phyloP scores from a whole-genome alignment of 73 alveolate species.

The Stentor coeruleus region DNA sequence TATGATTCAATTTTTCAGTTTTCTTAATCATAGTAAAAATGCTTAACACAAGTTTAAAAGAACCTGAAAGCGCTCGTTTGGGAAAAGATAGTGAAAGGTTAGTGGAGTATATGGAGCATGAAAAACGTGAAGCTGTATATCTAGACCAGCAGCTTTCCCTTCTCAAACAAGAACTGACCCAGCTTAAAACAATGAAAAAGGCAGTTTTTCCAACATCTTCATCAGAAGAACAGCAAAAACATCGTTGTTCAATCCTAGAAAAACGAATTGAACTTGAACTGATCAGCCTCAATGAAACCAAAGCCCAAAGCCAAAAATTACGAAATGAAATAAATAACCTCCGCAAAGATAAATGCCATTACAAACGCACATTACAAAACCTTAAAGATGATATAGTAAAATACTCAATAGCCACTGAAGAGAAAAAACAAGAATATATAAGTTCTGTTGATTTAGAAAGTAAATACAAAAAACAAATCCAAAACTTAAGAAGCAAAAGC shows the following conservation, averaged over 20 bases:
- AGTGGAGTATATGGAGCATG: neutral
- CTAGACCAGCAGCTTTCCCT: slow-evolving; percentile 15
- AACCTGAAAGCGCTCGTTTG: neutral
- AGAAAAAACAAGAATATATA: neutral
- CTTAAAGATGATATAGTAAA: neutral
- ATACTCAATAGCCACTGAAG: neutral
- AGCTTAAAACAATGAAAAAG: neutral
- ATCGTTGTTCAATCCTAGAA: neutral
- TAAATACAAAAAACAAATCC: neutral
- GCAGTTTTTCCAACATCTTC: neutral
- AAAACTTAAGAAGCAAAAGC: slow-evolving; percentile 1
- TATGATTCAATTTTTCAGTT: no score
- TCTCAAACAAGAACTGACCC: neutral
- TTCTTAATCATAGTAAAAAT: neutral
- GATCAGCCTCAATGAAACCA: neutral
- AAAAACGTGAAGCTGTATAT: slow-evolving; percentile 8
- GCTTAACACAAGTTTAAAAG: neutral
- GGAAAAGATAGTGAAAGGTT: neutral
- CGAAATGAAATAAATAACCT: slow-evolving; percentile 3
- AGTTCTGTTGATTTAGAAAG: neutral
- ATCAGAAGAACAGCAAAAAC: neutral
- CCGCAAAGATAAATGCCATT: neutral
- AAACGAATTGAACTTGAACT: slow-evolving; percentile 11
- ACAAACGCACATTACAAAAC: slow-evolving; percentile 20
- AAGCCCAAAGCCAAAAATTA: neutral